These are phyloP conservation scores for Metschnikowia noctiluminum DNA, from an alignment of 805 yeast genomes.

Conservation along the genomic window DNA sequence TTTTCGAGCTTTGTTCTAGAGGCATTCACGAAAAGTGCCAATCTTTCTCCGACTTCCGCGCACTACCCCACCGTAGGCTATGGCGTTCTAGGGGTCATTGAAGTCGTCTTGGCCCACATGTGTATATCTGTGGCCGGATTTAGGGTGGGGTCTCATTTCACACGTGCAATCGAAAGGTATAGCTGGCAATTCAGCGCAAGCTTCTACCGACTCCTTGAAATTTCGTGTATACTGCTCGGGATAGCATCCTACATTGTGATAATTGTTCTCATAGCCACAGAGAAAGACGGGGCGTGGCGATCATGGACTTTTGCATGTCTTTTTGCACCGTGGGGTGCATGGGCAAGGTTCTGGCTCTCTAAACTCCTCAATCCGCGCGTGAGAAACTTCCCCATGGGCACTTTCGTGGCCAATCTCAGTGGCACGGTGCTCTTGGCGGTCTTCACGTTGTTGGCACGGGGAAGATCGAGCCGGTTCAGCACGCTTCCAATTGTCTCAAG, in stretches of 20 bases:
- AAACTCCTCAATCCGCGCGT: constrained; percentile 42
- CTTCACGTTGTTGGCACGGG: constrained; percentile 43
- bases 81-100: constrained; percentile 72
- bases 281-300: constrained; percentile 47
- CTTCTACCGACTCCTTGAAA: constrained; percentile 23
- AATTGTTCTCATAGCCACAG: constrained; percentile 42
- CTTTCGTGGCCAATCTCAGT: constrained; percentile 45
- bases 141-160: constrained; percentile 54
- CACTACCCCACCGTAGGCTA: constrained; percentile 62
- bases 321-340: constrained; percentile 72
- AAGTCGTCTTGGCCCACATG: constrained; percentile 59
- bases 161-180: constrained; percentile 23
- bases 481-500: constrained; percentile 27
- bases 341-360: constrained; percentile 53
- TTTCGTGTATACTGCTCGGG: constrained; percentile 22
- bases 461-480: constrained; percentile 24
- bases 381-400: constrained; percentile 52
- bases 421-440: constrained; percentile 47
- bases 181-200: constrained; percentile 16
- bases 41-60: constrained; percentile 25
- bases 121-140: constrained; percentile 60
- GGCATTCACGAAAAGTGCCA: constrained; percentile 47
- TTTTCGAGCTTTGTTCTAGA: constrained; percentile 66
- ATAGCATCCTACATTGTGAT: constrained; percentile 26
- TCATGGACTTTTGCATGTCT: constrained; percentile 65